These are phyloP conservation scores for Davidsoniella neocaledoniae DNA, from an alignment of 2,329 filamentous ascomycete genomes.

Conservation along the genomic window DNA sequence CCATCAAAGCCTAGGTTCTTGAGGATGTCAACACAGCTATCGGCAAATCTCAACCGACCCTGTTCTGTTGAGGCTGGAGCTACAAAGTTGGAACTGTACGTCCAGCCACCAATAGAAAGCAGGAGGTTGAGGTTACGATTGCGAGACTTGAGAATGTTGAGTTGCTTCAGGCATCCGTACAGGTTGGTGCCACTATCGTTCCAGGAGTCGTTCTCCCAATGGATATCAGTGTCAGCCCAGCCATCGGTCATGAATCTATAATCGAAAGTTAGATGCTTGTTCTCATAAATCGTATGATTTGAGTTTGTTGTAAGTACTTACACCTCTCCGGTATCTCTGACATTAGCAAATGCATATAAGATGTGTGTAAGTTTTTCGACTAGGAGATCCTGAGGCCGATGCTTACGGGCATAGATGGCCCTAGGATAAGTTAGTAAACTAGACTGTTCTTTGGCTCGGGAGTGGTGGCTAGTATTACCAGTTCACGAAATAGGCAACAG, in stretches of 20 bases:
- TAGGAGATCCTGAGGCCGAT: slow-evolving; percentile 71
- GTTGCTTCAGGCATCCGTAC: slow-evolving; percentile 79
- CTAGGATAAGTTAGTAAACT: slow-evolving; percentile 18
- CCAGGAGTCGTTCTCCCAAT: slow-evolving; percentile 51
- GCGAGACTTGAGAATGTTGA: slow-evolving; percentile 64
- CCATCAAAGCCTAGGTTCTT: slow-evolving; percentile 67
- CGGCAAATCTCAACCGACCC: slow-evolving; percentile 57
- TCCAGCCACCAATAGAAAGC: slow-evolving; percentile 84
- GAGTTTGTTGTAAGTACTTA: slow-evolving; percentile 21
- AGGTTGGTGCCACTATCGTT: slow-evolving; percentile 62
- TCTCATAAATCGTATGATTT: not conserved
- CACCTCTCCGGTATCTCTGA: slow-evolving; percentile 68
- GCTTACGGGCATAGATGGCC: slow-evolving; percentile 77
- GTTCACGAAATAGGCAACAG: slow-evolving; percentile 60
- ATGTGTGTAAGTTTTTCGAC: slow-evolving; percentile 72
- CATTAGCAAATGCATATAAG: slow-evolving; percentile 81
- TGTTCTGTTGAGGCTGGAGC: slow-evolving; percentile 51
- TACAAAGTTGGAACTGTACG: slow-evolving; percentile 74
- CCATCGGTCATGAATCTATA: slow-evolving; percentile 36
- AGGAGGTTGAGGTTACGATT: slow-evolving; percentile 76
- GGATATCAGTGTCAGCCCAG: slow-evolving; percentile 58
- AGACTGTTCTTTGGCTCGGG: not conserved
- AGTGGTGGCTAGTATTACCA: slow-evolving; percentile 26
- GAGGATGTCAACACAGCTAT: slow-evolving; percentile 55
- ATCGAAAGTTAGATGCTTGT: slow-evolving; percentile 2